Percentiles rank a stretch among this genome's conserved stretches.
These are phyloP conservation scores for Penicillium sp. DNA, from an alignment of 2,329 filamentous ascomycete genomes.

Conservation along the genomic window DNA sequence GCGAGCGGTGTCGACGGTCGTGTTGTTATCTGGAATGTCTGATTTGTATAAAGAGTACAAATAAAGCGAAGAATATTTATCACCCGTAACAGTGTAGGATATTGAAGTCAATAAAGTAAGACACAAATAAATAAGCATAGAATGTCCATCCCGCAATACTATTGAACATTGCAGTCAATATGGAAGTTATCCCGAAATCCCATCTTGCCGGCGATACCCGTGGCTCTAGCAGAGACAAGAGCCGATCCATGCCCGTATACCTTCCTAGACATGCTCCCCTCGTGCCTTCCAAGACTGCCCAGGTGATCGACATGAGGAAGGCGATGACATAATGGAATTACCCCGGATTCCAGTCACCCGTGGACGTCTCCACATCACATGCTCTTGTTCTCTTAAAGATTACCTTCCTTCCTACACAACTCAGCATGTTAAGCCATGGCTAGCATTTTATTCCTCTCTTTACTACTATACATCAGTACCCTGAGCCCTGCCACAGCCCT, in stretches of 20 bases:
- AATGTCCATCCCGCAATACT: no score
- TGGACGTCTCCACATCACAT: background rate
- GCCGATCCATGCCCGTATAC: no score
- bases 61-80: no score
- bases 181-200: no score
- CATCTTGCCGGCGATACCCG: no score
- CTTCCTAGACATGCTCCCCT: no score
- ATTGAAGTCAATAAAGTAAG: no score
- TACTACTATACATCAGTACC: background rate
- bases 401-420: background rate
- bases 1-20: conserved; percentile 76
- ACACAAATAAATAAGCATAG: no score
- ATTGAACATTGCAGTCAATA: no score
- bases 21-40: conserved; percentile 67
- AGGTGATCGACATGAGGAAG: background rate
- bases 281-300: background rate
- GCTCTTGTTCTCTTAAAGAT: background rate
- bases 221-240: no score
- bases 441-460: background rate
- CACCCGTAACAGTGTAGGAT: no score
- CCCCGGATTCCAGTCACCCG: conserved; percentile 6
- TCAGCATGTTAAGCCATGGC: conserved; percentile 3
- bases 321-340: conserved; percentile 7
- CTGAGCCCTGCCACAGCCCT: background rate
- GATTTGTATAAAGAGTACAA: background rate